phyloP scores from a whole-genome alignment of 1,139 yeast species.

The Taphrina populina region DNA sequence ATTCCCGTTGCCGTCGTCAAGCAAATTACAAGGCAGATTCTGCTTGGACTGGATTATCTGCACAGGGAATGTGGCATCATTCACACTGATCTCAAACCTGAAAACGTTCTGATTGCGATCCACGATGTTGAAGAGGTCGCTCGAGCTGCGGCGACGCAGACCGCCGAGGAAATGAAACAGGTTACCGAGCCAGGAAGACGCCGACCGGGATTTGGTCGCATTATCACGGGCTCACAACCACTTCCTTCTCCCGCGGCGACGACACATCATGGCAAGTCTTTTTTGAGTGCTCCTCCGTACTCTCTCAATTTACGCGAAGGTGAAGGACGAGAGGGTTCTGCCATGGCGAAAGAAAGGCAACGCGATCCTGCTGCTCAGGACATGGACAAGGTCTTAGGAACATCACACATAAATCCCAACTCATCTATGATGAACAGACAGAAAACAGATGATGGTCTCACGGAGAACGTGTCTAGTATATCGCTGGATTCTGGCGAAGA shows the following conservation, averaged over 20 bases:
- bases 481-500: not conserved
- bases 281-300: not conserved
- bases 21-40: conserved; percentile 74
- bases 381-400: not conserved
- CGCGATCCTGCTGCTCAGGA: not conserved
- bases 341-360: conserved; percentile 31
- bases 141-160: conserved; percentile 50
- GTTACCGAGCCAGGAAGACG: conserved; percentile 44
- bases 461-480: conserved; percentile 19
- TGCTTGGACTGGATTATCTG: conserved; percentile 73
- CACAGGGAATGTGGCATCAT: conserved; percentile 86
- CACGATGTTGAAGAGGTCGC: conserved; percentile 74
- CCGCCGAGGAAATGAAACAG: conserved; percentile 37
- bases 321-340: conserved; percentile 22
- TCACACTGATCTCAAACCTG: conserved; percentile 89
- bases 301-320: conserved; percentile 17
- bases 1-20: conserved; percentile 72
- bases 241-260: conserved; percentile 54
- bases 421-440: conserved; percentile 2
- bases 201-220: conserved; percentile 66
- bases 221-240: conserved; percentile 85
- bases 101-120: conserved; percentile 77
- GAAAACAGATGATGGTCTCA: conserved; percentile 26
- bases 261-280: conserved; percentile 3
- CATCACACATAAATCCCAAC: not conserved